Percentiles rank a stretch among this genome's conserved stretches.
These are phyloP conservation scores for Xylaria sp. DNA, from an alignment of 2,329 filamentous ascomycete genomes.

Conservation along the genomic window DNA sequence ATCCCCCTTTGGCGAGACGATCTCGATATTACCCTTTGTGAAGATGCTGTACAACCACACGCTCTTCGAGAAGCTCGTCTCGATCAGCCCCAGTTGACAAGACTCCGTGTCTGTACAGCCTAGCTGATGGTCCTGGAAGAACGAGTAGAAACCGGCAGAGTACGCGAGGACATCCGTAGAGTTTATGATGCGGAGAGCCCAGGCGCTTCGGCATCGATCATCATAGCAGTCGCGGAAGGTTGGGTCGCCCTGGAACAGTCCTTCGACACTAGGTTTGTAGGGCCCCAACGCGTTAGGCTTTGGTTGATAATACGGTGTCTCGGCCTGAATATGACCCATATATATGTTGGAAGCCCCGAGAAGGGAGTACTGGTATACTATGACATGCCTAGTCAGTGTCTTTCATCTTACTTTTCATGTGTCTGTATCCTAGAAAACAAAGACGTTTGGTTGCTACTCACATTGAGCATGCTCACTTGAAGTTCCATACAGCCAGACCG, in stretches of 20 bases:
- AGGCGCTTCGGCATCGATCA: conserved; percentile 54
- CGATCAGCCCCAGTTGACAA: background rate
- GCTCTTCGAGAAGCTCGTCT: background rate
- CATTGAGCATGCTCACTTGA: conserved; percentile 44
- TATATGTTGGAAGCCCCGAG: conserved; percentile 53
- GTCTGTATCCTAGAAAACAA: background rate
- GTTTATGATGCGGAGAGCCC: conserved; percentile 59
- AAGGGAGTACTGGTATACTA: conserved; percentile 57
- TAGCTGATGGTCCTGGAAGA: conserved; percentile 60
- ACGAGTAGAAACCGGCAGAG: conserved; percentile 61
- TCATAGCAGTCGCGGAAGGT: conserved; percentile 52
- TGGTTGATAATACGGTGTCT: conserved; percentile 66
- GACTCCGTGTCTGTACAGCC: background rate
- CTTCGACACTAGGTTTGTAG: conserved; percentile 41
- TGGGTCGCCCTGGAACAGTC: conserved; percentile 50
- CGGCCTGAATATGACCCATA: conserved; percentile 67
- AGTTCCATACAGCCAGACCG: conserved; percentile 67
- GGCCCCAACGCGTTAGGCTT: conserved; percentile 60
- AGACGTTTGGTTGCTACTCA: conserved; percentile 56
- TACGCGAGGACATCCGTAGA: conserved; percentile 54
- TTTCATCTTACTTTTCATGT: background rate
- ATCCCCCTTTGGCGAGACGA: conserved; percentile 13
- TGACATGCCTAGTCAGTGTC: background rate
- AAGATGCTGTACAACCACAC: background rate
- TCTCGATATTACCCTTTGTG: conserved; percentile 1